These are phyloP conservation scores for Acacia melanoxylon DNA, from an alignment of 306 rosid genomes.

Conservation along the genomic window DNA sequence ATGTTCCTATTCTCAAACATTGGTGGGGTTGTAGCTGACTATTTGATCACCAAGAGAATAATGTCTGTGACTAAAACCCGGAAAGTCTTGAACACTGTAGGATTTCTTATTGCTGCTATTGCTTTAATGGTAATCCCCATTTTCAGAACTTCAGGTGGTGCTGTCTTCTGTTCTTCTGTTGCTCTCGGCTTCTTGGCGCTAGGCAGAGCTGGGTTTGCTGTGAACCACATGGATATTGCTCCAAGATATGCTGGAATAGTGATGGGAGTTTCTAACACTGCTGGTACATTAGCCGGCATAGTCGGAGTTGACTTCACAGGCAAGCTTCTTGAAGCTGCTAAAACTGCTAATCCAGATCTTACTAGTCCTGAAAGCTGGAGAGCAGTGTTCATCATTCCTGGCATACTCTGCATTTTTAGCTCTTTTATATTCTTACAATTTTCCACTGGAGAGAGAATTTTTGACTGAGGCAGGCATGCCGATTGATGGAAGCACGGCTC, in stretches of 20 bases:
- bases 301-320: conserved; percentile 91
- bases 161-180: conserved; percentile 89
- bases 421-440: conserved; percentile 68
- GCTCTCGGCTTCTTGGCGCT: conserved; percentile 98
- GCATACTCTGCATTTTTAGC: conserved; percentile 80
- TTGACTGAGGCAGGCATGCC: conserved; percentile 63
- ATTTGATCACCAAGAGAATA: conserved; percentile 70
- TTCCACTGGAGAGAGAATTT: conserved; percentile 94
- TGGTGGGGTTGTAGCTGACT: conserved; percentile 87
- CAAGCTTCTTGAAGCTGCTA: conserved; percentile 86
- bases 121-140: conserved; percentile 74
- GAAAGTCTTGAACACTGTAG: conserved; percentile 79
- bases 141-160: conserved; percentile 87
- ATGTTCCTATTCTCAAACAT: conserved; percentile 95
- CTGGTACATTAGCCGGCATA: conserved; percentile 94
- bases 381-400: conserved; percentile 79
- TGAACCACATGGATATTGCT: conserved; percentile 96
- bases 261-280: conserved; percentile 97
- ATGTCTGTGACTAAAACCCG: conserved; percentile 78
- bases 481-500: conserved; percentile 25
- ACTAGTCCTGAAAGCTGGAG: conserved; percentile 91
- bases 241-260: conserved; percentile 96
- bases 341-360: conserved; percentile 66
- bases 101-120: conserved; percentile 81
- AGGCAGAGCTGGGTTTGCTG: conserved; percentile 97